Percentiles rank a stretch among this genome's conserved stretches.
Evolutionary conservation across 805 yeast species (phyloP).

Genomic region (Saccharomycopsis sp.): DNA sequence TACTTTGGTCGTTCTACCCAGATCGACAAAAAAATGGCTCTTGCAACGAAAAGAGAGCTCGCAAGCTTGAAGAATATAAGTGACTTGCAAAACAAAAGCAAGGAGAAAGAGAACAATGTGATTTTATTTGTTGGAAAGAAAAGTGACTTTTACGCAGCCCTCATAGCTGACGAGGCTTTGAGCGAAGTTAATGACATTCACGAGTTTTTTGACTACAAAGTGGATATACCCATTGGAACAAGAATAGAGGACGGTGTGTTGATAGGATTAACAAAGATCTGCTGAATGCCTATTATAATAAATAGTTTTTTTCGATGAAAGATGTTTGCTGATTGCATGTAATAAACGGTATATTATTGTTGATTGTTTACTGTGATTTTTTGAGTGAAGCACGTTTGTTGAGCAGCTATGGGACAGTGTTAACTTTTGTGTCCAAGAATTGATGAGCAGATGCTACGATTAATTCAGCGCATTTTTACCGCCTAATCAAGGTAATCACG

Average conservation of each 20-base stretch:
- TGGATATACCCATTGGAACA: conserved; percentile 49
- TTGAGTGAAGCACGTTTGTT: no score
- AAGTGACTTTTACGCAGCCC: conserved; percentile 48
- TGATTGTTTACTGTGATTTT: no score
- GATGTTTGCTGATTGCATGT: no score
- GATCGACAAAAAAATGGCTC: conserved; percentile 23
- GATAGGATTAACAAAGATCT: conserved; percentile 43
- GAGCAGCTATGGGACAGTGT: no score
- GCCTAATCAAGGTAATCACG: no score
- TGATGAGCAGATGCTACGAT: no score
- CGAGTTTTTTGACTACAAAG: conserved; percentile 57
- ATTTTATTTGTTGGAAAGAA: conserved; percentile 61
- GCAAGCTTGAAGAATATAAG: conserved; percentile 20
- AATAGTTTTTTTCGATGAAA: conserved; percentile 45
- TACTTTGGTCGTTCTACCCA: conserved; percentile 35
- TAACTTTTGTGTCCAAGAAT: no score
- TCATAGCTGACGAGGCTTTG: conserved; percentile 43
- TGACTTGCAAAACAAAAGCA: conserved; percentile 20
- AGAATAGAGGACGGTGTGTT: conserved; percentile 67
- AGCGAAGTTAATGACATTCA: conserved; percentile 47
- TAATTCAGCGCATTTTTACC: no score
- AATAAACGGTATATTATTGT: no score
- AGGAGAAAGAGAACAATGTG: conserved; percentile 25
- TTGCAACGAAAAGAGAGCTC: conserved; percentile 27
- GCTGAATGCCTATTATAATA: background rate